Percentiles rank a stretch among this genome's conserved stretches.
These are phyloP conservation scores for Hortaea sp. DNA, from an alignment of 2,329 filamentous ascomycete species.

Conservation along the genomic window DNA sequence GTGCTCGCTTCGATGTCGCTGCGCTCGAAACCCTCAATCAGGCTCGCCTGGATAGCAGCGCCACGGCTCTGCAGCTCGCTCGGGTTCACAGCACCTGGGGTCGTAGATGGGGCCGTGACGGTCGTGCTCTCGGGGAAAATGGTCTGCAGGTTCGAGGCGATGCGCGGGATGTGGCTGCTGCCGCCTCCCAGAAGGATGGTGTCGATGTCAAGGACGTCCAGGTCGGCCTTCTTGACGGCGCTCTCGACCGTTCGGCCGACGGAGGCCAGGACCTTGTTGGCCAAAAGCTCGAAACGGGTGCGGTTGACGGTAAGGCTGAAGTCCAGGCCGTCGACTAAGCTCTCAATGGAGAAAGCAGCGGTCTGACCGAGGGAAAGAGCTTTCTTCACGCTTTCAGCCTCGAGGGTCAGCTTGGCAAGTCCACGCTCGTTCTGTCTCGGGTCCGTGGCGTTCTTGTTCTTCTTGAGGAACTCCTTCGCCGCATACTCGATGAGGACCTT, in stretches of 20 bases:
- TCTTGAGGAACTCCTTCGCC: constrained; percentile 97
- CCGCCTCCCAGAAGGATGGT: constrained; percentile 92
- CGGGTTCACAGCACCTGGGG: constrained; percentile 72
- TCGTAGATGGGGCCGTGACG: constrained; percentile 76
- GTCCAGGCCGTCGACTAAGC: constrained; percentile 77
- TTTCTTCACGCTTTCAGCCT: constrained; percentile 87
- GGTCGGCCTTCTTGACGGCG: constrained; percentile 79
- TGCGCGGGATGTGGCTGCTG: constrained; percentile 85
- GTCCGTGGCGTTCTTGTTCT: constrained; percentile 65
- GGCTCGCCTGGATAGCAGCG: constrained; percentile 86
- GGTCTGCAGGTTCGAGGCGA: constrained; percentile 66
- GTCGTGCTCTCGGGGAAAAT: constrained; percentile 73
- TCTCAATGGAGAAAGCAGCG: constrained; percentile 88
- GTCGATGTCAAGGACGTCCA: constrained; percentile 87
- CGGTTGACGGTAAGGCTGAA: constrained; percentile 89
- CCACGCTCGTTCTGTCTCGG: constrained; percentile 71
- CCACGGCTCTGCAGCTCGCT: constrained; percentile 82
- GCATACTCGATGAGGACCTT: constrained; percentile 91
- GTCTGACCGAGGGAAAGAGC: constrained; percentile 79
- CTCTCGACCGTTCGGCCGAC: constrained; percentile 79
- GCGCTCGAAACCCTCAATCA: constrained; percentile 89
- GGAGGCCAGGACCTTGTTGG: constrained; percentile 74
- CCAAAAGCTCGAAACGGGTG: constrained; percentile 82
- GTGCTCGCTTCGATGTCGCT: constrained; percentile 93
- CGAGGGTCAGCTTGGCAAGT: constrained; percentile 83